Base-by-base conservation (phyloP, 2,329 filamentous ascomycete species). In the Colletotrichum simmondsii region DNA sequence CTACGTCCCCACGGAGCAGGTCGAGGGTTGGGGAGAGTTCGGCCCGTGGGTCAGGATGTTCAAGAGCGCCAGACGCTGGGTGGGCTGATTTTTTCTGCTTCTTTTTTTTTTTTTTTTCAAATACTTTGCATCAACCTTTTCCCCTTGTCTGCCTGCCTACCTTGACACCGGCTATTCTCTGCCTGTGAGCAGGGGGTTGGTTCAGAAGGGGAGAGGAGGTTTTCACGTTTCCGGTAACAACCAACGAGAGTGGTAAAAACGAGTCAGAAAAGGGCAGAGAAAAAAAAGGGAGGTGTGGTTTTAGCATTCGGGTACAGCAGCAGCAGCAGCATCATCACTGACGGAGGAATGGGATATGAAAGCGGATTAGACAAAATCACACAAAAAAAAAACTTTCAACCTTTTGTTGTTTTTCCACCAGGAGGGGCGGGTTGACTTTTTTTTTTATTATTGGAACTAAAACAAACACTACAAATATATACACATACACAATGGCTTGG, bases 31-130 rank as follows among this genome's bases (percentile, higher is more conserved):
- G 93, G 94, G 93, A 32, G 92, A 95, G 76, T 93, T 92, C 80
- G 94, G 94, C 1, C 95, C 95, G 24, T 98, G 95, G 95, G 87
- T 93, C 75, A 89, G 94, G 79, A 88, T 98, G 85, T 98, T 98
- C 85, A 92, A 91, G 85, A 97, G 94, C 80, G 95, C 94, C 6
- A 92, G 95, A 81, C 90, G 92, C 81, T 98, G 95, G 95, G 93
- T 97, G 78, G 94, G 94, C 66, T 90, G 66, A 72, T 60, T 32
- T n/a, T 32, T 22, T 24, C 42, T 19, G 4, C 5, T 8, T n/a
- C 11, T 42, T 19, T 42, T 42, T 14, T 42, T 42, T 19, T 42
- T 42, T 14, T 42, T 42, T 42, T 19, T 7, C 37, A 42, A 42
- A 42, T 8, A 22, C 62, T n/a, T 37, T 22, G 8, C 28, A 49